Percentiles rank a stretch among this genome's conserved stretches.
These are phyloP conservation scores for Phytophthora syringae DNA, from an alignment of 352 stramenopile genomes.

Conservation along the genomic window DNA sequence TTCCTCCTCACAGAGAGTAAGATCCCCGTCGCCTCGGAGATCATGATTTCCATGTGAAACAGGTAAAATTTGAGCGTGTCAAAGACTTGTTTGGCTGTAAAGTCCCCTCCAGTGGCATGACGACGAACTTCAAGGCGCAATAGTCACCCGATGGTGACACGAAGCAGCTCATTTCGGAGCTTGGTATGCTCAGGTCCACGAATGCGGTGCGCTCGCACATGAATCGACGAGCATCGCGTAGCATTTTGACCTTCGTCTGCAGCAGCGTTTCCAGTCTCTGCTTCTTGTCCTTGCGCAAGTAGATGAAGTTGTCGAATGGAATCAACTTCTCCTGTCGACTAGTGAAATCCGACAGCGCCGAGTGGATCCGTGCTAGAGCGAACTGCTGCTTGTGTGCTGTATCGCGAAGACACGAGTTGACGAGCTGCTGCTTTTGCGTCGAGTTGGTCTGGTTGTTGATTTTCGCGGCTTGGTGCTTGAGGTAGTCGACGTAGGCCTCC, in stretches of 20 bases:
- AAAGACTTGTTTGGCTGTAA: constrained; percentile 30
- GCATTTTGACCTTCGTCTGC: constrained; percentile 16
- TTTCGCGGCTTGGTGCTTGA: constrained; percentile 39
- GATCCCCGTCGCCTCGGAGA: constrained; percentile 42
- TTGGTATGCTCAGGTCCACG: constrained; percentile 25
- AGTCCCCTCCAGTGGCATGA: constrained; percentile 32
- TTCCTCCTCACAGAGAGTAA: constrained; percentile 37
- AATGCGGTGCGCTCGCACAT: constrained; percentile 35
- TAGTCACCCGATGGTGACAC: constrained; percentile 33
- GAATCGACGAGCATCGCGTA: constrained; percentile 33
- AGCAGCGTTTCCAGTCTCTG: constrained; percentile 22
- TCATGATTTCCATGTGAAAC: constrained; percentile 49
- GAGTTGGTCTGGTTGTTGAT: constrained; percentile 35
- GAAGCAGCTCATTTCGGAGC: constrained; percentile 30
- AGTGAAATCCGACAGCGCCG: constrained; percentile 32
- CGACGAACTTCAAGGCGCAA: constrained; percentile 35
- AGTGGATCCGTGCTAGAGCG: constrained; percentile 25
- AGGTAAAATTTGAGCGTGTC: constrained; percentile 38
- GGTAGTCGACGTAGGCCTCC: constrained; percentile 41
- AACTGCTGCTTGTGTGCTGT: constrained; percentile 29
- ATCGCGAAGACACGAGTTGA: constrained; percentile 36
- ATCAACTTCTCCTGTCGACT: constrained; percentile 37
- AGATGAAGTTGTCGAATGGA: constrained; percentile 35
- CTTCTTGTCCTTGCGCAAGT: constrained; percentile 21
- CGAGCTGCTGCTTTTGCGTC: constrained; percentile 38